Evolutionary conservation across 768 basidiomycete species (phyloP).

Genomic region (Leucosporidium creatinivorum): DNA sequence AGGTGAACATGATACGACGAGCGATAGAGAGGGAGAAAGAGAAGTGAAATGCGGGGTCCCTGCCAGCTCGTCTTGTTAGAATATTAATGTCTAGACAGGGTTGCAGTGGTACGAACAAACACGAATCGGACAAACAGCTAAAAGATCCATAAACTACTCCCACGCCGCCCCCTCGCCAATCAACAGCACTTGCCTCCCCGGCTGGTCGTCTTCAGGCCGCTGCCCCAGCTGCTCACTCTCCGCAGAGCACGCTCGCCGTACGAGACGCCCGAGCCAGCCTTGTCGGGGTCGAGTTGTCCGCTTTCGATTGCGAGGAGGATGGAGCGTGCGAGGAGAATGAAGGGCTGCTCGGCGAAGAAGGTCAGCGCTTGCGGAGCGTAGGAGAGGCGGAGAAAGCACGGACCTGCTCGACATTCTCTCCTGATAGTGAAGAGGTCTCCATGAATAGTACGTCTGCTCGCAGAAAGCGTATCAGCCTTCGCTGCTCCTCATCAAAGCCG

Average conservation of each 20-base stretch:
- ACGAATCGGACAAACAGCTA: no score
- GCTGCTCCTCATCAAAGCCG: no score
- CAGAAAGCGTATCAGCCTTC: no score
- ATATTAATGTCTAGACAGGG: no score
- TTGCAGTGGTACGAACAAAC: no score
- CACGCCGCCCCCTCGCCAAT: no score
- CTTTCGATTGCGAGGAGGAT: conserved; percentile 36
- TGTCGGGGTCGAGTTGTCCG: conserved; percentile 57
- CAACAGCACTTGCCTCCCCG: no score
- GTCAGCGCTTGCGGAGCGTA: not conserved
- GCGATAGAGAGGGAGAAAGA: no score
- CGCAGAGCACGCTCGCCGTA: conserved; percentile 91
- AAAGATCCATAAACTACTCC: no score
- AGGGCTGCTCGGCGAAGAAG: conserved; percentile 57
- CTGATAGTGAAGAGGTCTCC: conserved; percentile 83
- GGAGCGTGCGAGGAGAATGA: conserved; percentile 50
- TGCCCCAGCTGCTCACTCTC: conserved; percentile 55
- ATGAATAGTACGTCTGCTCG: conserved; percentile 77
- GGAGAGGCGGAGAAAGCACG: not conserved
- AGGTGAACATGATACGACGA: no score
- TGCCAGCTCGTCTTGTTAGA: no score
- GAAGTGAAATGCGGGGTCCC: no score
- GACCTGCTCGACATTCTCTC: conserved; percentile 70
- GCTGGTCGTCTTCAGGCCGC: not conserved
- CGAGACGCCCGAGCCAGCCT: conserved; percentile 87